Percentiles rank a stretch among this genome's conserved stretches.
Evolutionary conservation across 2,329 filamentous ascomycete genomes (phyloP).

Genomic region (Diaporthe velutina): DNA sequence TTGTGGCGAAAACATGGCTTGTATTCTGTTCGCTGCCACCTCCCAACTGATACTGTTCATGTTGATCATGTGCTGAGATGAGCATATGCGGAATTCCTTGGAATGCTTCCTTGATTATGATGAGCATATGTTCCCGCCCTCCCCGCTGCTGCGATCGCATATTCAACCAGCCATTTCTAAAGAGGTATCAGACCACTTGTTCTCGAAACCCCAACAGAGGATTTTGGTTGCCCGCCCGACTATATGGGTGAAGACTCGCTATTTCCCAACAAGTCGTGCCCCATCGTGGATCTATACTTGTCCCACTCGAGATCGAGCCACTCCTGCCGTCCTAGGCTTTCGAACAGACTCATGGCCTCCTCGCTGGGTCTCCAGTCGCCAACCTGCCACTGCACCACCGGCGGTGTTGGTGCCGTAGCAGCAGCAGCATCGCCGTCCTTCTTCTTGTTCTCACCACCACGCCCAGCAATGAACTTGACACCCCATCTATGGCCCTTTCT

Average conservation of each 20-base stretch:
- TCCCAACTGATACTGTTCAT: too few species aligned
- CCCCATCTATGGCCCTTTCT: constrained; percentile 7
- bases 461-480: neutral
- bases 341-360: constrained; percentile 2
- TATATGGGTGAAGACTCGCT: constrained; percentile 4
- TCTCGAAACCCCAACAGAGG: too few species aligned
- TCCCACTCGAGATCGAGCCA: constrained; percentile 7
- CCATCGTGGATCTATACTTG: neutral
- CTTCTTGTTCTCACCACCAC: constrained; percentile 1
- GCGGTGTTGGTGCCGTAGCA: neutral
- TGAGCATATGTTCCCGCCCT: too few species aligned
- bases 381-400: constrained; percentile 4
- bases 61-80: too few species aligned
- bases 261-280: neutral
- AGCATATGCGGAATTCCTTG: too few species aligned
- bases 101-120: too few species aligned
- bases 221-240: neutral
- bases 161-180: too few species aligned
- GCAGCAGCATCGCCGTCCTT: neutral
- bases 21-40: too few species aligned
- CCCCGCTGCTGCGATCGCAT: too few species aligned
- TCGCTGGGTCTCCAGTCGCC: constrained; percentile 6
- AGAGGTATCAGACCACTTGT: too few species aligned
- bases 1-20: too few species aligned
- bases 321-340: constrained; percentile 3